phyloP scores from a whole-genome alignment of 2,329 filamentous ascomycete genomes.

The Rutstroemia sydowiana region DNA sequence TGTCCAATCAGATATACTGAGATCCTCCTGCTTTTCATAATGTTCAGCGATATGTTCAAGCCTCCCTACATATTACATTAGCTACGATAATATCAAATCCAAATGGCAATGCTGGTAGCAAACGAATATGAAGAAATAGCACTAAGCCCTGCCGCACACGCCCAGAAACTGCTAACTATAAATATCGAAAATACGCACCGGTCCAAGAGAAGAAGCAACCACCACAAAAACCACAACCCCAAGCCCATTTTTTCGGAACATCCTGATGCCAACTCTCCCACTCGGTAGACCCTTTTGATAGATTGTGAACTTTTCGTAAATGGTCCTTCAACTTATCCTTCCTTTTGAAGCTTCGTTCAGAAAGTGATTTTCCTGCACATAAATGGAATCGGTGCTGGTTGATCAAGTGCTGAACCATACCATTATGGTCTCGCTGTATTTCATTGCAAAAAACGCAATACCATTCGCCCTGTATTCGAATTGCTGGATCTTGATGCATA shows the following conservation, averaged over 20 bases:
- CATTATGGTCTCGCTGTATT: conserved; percentile 3
- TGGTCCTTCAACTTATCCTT: conserved; percentile 24
- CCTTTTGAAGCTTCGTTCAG: conserved; percentile 11
- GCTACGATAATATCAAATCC: background rate
- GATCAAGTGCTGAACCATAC: conserved; percentile 14
- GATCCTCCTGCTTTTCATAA: conserved; percentile 19
- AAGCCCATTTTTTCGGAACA: conserved; percentile 17
- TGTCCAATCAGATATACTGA: conserved; percentile 14
- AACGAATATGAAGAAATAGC: no score
- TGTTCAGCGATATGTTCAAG: conserved; percentile 21
- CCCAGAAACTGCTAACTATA: background rate
- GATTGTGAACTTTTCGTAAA: conserved; percentile 16
- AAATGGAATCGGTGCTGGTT: conserved; percentile 15
- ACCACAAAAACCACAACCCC: conserved; percentile 24
- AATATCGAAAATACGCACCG: conserved; percentile 12
- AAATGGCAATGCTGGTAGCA: no score
- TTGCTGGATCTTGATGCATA: conserved; percentile 13
- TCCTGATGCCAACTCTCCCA: conserved; percentile 20
- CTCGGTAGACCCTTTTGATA: conserved; percentile 7
- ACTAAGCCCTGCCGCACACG: background rate
- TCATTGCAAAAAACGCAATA: conserved; percentile 16
- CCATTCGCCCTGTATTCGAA: conserved; percentile 8
- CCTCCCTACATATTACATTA: conserved; percentile 12
- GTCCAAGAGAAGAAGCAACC: conserved; percentile 18
- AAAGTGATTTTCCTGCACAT: conserved; percentile 11